Conservation (phyloP, 495 filamentous ascomycete genomes). For the Talaromyces trachyspermus region DNA sequence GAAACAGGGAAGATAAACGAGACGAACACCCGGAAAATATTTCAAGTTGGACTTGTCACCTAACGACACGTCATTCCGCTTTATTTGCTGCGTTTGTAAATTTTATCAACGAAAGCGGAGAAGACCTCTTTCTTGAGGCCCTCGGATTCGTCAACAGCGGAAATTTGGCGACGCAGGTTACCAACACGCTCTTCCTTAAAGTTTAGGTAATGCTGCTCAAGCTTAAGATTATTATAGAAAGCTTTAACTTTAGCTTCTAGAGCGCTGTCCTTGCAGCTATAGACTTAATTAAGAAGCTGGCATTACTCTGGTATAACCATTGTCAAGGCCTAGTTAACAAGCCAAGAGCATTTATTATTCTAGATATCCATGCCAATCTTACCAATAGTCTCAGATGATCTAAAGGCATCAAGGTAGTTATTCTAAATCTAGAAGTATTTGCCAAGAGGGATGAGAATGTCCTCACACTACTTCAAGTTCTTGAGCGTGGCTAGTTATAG, state of each 20-base stretch:
- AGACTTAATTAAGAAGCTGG: conserved; percentile 69
- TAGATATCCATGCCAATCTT: conserved; percentile 98
- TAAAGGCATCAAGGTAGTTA: conserved; percentile 97
- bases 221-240: conserved; percentile 72
- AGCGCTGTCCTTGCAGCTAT: conserved; percentile 77
- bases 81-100: conserved; percentile 93
- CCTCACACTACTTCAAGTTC: conserved; percentile 78
- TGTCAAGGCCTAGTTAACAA: conserved; percentile 86
- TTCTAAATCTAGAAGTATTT: conserved; percentile 99
- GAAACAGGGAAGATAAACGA: too few species aligned
- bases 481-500: conserved; percentile 70
- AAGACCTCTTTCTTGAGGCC: conserved; percentile 88
- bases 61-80: too few species aligned
- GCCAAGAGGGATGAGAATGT: conserved; percentile 95
- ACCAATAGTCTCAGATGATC: conserved; percentile 87
- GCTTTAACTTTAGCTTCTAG: conserved; percentile 81
- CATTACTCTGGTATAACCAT: conserved; percentile 74
- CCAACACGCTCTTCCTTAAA: conserved; percentile 81
- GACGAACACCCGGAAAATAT: too few species aligned
- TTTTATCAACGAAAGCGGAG: conserved; percentile 85
- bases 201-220: conserved; percentile 72
- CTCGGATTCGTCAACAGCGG: conserved; percentile 68
- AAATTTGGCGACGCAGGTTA: conserved; percentile 68
- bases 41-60: too few species aligned
- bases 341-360: conserved; percentile 99